Conservation (phyloP, 164 flowering plant genomes). For the Annona cherimola region DNA sequence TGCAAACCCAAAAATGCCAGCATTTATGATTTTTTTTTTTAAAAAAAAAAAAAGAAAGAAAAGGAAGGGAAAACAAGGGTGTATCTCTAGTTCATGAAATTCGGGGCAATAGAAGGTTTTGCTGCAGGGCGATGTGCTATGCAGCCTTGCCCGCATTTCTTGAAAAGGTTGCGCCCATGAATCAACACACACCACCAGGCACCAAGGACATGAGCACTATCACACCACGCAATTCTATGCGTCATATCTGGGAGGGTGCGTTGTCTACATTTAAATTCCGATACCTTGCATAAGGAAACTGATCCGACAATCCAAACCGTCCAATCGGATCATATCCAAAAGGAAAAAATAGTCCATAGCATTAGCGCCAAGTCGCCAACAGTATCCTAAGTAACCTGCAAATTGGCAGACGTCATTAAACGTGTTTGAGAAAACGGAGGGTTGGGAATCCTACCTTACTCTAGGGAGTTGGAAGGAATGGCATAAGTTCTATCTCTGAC, state of each 20-base stretch:
- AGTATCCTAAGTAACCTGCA: neutral
- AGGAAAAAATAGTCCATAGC: neutral
- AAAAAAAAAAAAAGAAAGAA: too few species aligned
- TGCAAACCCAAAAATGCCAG: neutral
- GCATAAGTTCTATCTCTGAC: neutral
- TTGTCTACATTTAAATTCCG: too few species aligned
- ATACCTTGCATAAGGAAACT: neutral
- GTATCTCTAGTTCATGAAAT: too few species aligned
- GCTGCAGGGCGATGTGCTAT: too few species aligned
- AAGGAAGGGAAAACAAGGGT: neutral
- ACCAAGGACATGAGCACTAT: neutral
- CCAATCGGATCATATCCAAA: neutral
- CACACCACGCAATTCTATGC: neutral
- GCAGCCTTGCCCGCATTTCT: too few species aligned
- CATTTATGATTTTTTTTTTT: neutral
- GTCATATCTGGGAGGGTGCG: neutral
- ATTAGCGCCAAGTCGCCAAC: neutral
- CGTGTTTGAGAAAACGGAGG: neutral
- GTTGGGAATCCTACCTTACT: neutral
- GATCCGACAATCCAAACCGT: neutral
- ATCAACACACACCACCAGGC: neutral
- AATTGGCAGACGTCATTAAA: neutral
- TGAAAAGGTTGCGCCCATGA: neutral
- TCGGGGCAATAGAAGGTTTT: too few species aligned
- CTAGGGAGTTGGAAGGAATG: neutral